phyloP scores from a whole-genome alignment of 257 asterid species.

The Echites panduratus region DNA sequence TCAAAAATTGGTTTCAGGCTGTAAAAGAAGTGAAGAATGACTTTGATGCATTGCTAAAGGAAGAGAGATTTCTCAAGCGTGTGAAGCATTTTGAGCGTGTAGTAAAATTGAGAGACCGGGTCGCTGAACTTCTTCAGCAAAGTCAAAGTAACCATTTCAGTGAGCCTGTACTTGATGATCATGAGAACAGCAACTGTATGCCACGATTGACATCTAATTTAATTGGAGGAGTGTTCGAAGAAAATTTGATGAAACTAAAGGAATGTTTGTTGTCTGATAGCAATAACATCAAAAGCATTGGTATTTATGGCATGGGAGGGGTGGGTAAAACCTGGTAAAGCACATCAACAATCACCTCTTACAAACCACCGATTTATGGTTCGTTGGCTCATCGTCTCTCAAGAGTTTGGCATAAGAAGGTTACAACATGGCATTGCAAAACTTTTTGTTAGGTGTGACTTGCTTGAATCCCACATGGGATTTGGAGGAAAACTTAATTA shows the following conservation, averaged over 20 bases:
- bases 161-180: not conserved
- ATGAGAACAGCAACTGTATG: not conserved
- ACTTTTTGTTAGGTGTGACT: too few species aligned
- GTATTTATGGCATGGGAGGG: too few species aligned
- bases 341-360: too few species aligned
- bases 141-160: not conserved
- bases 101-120: not conserved
- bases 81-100: not conserved
- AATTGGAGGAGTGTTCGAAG: not conserved
- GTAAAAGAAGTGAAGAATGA: not conserved
- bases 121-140: not conserved
- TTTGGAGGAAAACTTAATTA: too few species aligned
- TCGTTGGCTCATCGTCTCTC: too few species aligned
- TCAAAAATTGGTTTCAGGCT: too few species aligned
- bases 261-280: too few species aligned
- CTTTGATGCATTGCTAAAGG: not conserved
- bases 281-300: not conserved
- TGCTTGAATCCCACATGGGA: too few species aligned
- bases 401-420: too few species aligned
- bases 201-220: not conserved
- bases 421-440: not conserved
- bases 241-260: not conserved
- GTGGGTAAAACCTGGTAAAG: too few species aligned
- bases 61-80: not conserved
- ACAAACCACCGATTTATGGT: too few species aligned